A percentile compares a stretch with the other conserved stretches of the same genome.
Conservation (phyloP, 352 stramenopile genomes). For the Pythium oligandrum region DNA sequence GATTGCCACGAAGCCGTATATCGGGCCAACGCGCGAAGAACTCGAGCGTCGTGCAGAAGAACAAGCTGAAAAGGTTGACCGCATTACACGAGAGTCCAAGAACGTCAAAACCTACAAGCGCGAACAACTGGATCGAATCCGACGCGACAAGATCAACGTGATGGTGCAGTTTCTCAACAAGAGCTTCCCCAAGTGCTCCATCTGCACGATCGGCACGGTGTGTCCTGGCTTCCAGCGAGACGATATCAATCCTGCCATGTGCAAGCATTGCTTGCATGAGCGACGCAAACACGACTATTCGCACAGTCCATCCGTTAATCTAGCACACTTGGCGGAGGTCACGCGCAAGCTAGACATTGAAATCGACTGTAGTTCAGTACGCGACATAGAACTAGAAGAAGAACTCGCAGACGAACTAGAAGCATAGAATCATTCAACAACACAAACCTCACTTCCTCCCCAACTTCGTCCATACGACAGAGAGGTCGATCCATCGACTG, state of each 20-base stretch:
- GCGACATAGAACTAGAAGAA: slow-evolving; percentile 54
- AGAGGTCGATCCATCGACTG: slow-evolving; percentile 14
- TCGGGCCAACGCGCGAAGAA: slow-evolving; percentile 73
- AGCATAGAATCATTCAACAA: background rate
- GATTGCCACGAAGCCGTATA: slow-evolving; percentile 90
- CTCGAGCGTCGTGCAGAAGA: slow-evolving; percentile 38
- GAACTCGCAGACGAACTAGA: slow-evolving; percentile 38
- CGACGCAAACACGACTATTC: slow-evolving; percentile 56
- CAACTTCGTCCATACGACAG: slow-evolving; percentile 11
- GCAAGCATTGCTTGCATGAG: slow-evolving; percentile 75
- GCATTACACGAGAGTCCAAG: slow-evolving; percentile 44
- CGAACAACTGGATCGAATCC: slow-evolving; percentile 41
- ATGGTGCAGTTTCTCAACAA: slow-evolving; percentile 50
- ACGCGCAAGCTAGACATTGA: slow-evolving; percentile 46
- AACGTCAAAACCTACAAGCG: slow-evolving; percentile 36
- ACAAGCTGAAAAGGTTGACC: slow-evolving; percentile 31
- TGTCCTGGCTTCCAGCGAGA: slow-evolving; percentile 76
- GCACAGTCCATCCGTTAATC: slow-evolving; percentile 32
- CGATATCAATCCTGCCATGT: slow-evolving; percentile 59
- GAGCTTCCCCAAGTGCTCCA: slow-evolving; percentile 56
- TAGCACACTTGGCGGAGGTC: slow-evolving; percentile 46
- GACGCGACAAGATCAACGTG: slow-evolving; percentile 28
- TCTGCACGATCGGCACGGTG: slow-evolving; percentile 57
- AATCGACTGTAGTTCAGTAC: slow-evolving; percentile 46
- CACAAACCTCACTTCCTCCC: background rate